Percentiles rank a stretch among this genome's conserved stretches.
Evolutionary conservation across 768 basidiomycete species (phyloP).

Genomic region (Termitomyces sp.): DNA sequence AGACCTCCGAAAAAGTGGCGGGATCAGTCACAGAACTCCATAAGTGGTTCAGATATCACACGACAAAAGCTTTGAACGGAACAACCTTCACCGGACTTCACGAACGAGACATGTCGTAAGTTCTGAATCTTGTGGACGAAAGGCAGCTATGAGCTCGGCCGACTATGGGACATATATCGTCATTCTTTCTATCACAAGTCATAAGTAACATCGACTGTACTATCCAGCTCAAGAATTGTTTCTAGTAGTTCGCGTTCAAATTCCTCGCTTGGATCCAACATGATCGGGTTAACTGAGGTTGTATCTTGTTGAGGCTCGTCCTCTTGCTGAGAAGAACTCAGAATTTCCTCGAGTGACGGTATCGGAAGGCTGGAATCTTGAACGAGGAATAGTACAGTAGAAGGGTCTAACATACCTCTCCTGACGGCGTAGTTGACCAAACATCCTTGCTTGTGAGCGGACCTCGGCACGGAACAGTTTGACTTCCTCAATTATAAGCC

Average conservation of each 20-base stretch:
- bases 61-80: no score
- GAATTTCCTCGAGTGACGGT: constrained; percentile 75
- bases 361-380: constrained; percentile 56
- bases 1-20: no score
- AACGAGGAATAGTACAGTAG: background rate
- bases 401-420: constrained; percentile 61
- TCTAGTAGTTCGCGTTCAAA: constrained; percentile 70
- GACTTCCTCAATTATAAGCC: constrained; percentile 88
- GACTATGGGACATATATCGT: background rate
- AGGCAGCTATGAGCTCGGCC: background rate
- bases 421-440: constrained; percentile 68
- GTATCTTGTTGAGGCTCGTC: constrained; percentile 53
- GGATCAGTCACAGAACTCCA: no score
- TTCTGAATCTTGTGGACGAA: no score
- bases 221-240: background rate
- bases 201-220: background rate
- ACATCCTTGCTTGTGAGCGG: constrained; percentile 66
- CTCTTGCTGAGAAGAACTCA: constrained; percentile 69
- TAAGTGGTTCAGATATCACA: no score
- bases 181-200: background rate
- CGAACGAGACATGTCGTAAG: background rate
- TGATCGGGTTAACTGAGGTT: constrained; percentile 64
- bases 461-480: constrained; percentile 86
- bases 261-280: constrained; percentile 82
- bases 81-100: no score